Conservation (phyloP, 1,139 yeast genomes). For the Lodderomyces jiufengensis region DNA sequence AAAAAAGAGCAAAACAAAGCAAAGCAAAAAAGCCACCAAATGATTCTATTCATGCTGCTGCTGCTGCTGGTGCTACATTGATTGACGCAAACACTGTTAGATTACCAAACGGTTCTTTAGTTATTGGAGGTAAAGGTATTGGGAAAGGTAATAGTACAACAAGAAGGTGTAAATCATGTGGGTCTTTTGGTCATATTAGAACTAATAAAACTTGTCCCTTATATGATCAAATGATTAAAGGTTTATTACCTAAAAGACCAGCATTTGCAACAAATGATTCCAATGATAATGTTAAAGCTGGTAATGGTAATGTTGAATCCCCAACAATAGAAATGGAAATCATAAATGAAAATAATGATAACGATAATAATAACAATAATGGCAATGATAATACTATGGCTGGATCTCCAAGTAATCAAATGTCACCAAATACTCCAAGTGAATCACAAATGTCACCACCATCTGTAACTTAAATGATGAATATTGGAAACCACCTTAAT, state of each 20-base stretch:
- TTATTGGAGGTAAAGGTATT: conserved; percentile 58
- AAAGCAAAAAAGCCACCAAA: conserved; percentile 38
- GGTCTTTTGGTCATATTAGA: conserved; percentile 90
- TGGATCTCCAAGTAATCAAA: background rate
- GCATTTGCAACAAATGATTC: background rate
- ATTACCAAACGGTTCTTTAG: conserved; percentile 45
- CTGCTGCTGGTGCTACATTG: conserved; percentile 24
- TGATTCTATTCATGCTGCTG: conserved; percentile 44
- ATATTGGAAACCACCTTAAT: too few species aligned
- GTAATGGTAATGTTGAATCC: background rate
- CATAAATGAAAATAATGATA: background rate
- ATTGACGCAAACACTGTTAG: conserved; percentile 43
- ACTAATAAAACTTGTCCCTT: conserved; percentile 92
- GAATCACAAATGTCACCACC: too few species aligned
- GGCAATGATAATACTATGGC: too few species aligned
- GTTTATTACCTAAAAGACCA: conserved; percentile 14
- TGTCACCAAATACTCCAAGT: too few species aligned
- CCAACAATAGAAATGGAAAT: background rate
- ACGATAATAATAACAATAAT: background rate
- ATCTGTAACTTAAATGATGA: too few species aligned
- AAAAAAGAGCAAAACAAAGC: conserved; percentile 56
- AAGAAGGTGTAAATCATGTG: conserved; percentile 90
- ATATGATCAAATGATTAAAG: conserved; percentile 39
- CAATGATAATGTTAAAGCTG: background rate
- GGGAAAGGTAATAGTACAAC: conserved; percentile 79